Evolutionary conservation across 164 flowering plant genomes (phyloP), one percentile per base, ranked within the genome.

Genomic region (Umbilicus rupestris): DNA sequence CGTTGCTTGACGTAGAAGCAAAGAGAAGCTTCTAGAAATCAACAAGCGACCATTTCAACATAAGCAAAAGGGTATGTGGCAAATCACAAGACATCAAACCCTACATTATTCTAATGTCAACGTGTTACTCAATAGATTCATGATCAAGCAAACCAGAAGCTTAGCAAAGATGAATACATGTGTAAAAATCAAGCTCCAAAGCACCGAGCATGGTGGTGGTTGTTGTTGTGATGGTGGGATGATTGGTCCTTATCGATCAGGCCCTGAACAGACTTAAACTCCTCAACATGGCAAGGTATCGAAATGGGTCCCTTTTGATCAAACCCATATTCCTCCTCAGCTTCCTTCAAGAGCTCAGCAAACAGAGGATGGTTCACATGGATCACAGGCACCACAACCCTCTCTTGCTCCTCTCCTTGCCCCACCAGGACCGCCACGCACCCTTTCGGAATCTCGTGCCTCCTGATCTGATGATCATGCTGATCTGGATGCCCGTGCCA

Each of bases 251-350:
- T 46, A 33, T 82, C 84, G 33, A 86, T 86, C 69, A 77, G 26
- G 49, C 76, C 82, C 39, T 75, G 81, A 15, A 82, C 82, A 50
- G 55, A 30, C 2, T 74, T 75, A 39, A 85, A 85, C 69, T 80
- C 80, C 64, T 83, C 86, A 6, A 85, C 86, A 37, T 71, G 79
- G 75, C 90, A 85, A n/a, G 90, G 90, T 20, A 85, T 79, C 45
- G 78, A 70, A 69, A 85, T 85, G 16, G 85, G 78, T 0, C 90
- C 90, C 28, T 78, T 52, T 35, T 86, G 88, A 39, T 77, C 78
- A 45, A 80, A 82, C 5, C 86, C 91, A 62, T 77, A 84, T 70
- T 82, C 88, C 17, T 84, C 84, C 73, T 86, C 90, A 2, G 91
- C 85, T 28, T 77, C 86, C 67, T 81, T 82, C 62, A 85, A 50